Conservation (phyloP, 305 asterid genomes). For the Fraxinus paxiana region DNA sequence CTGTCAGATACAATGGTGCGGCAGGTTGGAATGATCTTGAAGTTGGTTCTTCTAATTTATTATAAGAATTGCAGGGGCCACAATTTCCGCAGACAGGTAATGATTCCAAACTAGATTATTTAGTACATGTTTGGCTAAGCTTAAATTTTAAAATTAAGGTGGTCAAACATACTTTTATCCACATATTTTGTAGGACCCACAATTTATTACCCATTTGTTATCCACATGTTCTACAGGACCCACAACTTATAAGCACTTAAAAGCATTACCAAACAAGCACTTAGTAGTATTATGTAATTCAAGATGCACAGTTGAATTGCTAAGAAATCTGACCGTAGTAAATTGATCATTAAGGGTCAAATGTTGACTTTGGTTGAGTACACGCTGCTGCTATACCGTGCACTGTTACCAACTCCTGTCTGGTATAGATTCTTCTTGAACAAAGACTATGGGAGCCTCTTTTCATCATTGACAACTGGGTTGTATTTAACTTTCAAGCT, state of each 20-base stretch:
- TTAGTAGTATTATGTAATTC: background rate
- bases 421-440: constrained; percentile 96
- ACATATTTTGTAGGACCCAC: background rate
- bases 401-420: constrained; percentile 82
- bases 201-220: background rate
- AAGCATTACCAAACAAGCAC: background rate
- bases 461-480: constrained; percentile 85
- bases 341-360: constrained; percentile 64
- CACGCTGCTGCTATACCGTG: constrained; percentile 77
- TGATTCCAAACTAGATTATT: constrained; percentile 6
- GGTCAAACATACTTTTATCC: background rate
- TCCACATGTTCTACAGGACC: background rate
- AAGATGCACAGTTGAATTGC: background rate
- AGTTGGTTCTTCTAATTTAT: constrained; percentile 75
- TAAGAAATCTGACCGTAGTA: constrained; percentile 21
- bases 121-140: background rate
- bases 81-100: constrained; percentile 89
- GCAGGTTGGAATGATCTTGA: constrained; percentile 81
- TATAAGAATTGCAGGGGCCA: constrained; percentile 83
- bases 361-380: constrained; percentile 92
- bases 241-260: background rate
- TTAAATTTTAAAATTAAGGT: background rate
- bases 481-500: constrained; percentile 87
- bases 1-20: constrained; percentile 76
- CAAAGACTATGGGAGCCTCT: constrained; percentile 91